Percentiles rank a stretch among this genome's conserved stretches.
Conservation (phyloP, 2,329 filamentous ascomycete genomes). For the Sclerotinia nivalis region DNA sequence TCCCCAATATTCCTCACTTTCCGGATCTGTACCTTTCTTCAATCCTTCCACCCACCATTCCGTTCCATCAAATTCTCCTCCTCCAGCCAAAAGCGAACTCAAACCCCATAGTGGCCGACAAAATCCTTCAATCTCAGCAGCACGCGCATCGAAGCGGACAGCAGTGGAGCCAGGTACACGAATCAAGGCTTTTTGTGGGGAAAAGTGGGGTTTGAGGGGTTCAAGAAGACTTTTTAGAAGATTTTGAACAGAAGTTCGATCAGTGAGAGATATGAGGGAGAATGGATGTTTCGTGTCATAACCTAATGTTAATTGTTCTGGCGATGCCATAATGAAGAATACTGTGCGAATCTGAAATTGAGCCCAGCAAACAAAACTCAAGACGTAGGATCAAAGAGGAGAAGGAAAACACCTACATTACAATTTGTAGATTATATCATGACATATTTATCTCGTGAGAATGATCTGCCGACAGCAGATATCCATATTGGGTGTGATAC, state of each 20-base stretch:
- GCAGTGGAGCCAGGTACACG: slow-evolving; percentile 69
- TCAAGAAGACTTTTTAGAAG: slow-evolving; percentile 65
- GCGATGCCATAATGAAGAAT: slow-evolving; percentile 12
- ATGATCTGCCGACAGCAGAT: slow-evolving; percentile 9
- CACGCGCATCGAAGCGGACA: slow-evolving; percentile 75
- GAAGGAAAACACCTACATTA: neutral
- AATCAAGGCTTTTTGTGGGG: slow-evolving; percentile 63
- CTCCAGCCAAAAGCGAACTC: slow-evolving; percentile 68
- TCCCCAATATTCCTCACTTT: slow-evolving; percentile 73
- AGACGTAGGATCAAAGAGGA: neutral
- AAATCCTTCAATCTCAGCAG: slow-evolving; percentile 67
- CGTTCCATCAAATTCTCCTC: slow-evolving; percentile 62
- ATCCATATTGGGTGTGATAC: neutral
- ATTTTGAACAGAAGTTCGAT: slow-evolving; percentile 58
- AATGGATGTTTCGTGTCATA: slow-evolving; percentile 58
- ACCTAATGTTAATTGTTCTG: slow-evolving; percentile 45
- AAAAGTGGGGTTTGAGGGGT: slow-evolving; percentile 71
- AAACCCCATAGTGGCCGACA: slow-evolving; percentile 71
- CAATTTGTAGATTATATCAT: neutral
- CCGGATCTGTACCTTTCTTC: slow-evolving; percentile 68
- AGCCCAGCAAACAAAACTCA: neutral
- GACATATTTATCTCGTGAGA: neutral
- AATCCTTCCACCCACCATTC: slow-evolving; percentile 70
- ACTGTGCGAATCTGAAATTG: neutral
- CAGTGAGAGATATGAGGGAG: slow-evolving; percentile 51